These are phyloP conservation scores for Dictyostelium brefeldianum DNA, from an alignment of 78 protist genomes.

Conservation along the genomic window DNA sequence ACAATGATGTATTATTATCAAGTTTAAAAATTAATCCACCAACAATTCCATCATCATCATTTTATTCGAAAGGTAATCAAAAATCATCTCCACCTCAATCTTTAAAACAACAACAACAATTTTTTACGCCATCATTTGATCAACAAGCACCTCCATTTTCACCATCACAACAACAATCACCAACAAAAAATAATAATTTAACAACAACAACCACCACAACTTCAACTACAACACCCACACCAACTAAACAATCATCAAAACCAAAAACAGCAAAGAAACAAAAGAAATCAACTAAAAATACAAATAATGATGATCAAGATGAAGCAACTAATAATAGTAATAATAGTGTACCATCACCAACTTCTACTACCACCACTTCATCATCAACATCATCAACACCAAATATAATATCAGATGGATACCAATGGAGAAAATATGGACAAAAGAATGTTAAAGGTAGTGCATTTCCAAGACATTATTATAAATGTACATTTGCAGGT, in stretches of 20 bases:
- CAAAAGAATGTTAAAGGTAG: constrained; percentile 78
- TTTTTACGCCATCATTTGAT: background rate
- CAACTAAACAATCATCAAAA: background rate
- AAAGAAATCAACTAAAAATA: background rate
- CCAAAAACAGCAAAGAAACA: constrained; percentile 5
- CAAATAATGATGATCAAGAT: background rate
- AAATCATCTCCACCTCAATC: background rate
- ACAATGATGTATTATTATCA: background rate
- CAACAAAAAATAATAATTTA: background rate
- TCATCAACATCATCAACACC: no score
- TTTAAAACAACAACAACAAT: background rate
- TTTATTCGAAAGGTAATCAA: background rate
- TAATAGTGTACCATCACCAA: background rate
- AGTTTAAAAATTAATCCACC: constrained; percentile 24
- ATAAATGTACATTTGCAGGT: constrained; percentile 69
- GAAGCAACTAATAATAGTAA: background rate
- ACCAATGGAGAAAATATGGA: constrained; percentile 79
- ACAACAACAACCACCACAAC: background rate
- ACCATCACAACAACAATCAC: background rate
- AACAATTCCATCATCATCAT: background rate
- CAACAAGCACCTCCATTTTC: background rate
- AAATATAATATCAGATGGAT: constrained; percentile 42
- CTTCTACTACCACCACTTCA: background rate
- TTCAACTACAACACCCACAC: background rate
- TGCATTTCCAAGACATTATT: constrained; percentile 66